These are phyloP conservation scores for Brettanomyces naardenensis DNA, from an alignment of 805 yeast genomes.

Conservation along the genomic window DNA sequence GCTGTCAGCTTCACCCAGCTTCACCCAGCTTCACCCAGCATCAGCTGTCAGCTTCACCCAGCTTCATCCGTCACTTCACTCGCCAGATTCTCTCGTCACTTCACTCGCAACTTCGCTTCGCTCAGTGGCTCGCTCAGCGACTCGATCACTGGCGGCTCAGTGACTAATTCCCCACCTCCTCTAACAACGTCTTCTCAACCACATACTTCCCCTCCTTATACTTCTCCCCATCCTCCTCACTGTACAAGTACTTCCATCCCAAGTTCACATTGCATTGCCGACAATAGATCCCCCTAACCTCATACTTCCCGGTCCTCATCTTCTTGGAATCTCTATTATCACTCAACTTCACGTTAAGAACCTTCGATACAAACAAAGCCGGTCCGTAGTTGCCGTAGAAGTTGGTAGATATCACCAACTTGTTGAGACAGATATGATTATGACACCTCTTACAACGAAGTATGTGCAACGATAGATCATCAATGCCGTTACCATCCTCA, in stretches of 20 bases:
- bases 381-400: conserved; percentile 27
- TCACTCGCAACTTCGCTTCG: too few relatives aligned
- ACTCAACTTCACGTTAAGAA: conserved; percentile 20
- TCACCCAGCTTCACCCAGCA: too few relatives aligned
- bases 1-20: too few relatives aligned
- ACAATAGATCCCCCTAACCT: conserved; percentile 22
- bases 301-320: conserved; percentile 28
- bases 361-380: conserved; percentile 25
- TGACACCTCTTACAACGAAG: conserved; percentile 26
- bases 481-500: too few relatives aligned
- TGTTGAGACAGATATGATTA: conserved; percentile 24
- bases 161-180: conserved; percentile 14
- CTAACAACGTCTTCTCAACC: conserved; percentile 22
- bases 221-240: conserved; percentile 21
- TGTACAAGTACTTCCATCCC: conserved; percentile 29
- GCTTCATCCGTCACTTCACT: too few relatives aligned
- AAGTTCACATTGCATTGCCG: conserved; percentile 22
- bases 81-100: too few relatives aligned
- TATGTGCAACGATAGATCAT: too few relatives aligned
- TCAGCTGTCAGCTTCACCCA: too few relatives aligned
- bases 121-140: too few relatives aligned
- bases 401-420: conserved; percentile 25
- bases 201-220: conserved; percentile 29
- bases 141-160: too few relatives aligned
- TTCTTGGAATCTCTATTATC: conserved; percentile 15